phyloP scores from a whole-genome alignment of 305 asterid genomes.

The Petunia hybrid region DNA sequence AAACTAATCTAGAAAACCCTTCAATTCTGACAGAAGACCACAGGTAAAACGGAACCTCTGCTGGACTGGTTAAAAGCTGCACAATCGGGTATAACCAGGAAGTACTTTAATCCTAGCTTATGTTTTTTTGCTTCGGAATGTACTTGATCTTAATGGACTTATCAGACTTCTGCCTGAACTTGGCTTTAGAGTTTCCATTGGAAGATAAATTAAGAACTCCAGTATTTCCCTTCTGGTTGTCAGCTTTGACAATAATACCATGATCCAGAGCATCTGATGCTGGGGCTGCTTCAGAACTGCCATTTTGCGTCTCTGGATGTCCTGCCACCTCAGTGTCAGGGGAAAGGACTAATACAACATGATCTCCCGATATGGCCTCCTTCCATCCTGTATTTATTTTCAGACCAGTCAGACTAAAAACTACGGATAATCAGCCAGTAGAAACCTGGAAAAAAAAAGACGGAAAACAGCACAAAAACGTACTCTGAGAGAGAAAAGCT shows the following conservation, averaged over 20 bases:
- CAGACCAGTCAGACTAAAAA: background rate
- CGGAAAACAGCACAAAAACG: constrained; percentile 34
- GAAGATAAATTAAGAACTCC: constrained; percentile 26
- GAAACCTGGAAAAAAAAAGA: background rate
- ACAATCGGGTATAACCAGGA: constrained; percentile 41
- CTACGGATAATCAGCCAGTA: background rate
- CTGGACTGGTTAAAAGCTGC: constrained; percentile 39
- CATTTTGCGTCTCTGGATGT: constrained; percentile 36
- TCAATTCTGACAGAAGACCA: constrained; percentile 57
- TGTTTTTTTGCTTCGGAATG: constrained; percentile 66
- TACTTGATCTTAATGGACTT: constrained; percentile 58
- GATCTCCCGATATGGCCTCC: constrained; percentile 75
- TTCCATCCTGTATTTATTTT: constrained; percentile 72
- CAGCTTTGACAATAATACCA: constrained; percentile 39
- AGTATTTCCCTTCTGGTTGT: constrained; percentile 39
- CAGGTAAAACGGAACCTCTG: constrained; percentile 71
- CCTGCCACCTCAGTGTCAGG: constrained; percentile 50
- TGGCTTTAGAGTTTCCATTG: constrained; percentile 43
- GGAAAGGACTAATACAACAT: constrained; percentile 63
- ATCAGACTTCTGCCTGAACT: constrained; percentile 52
- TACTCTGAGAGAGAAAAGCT: constrained; percentile 84
- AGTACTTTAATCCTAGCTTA: constrained; percentile 47
- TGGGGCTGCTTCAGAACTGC: constrained; percentile 34
- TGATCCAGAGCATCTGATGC: constrained; percentile 43
- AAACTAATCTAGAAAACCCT: constrained; percentile 44